These are phyloP conservation scores for Eucalyptus grandis DNA, from an alignment of 345 rosid species.

Conservation along the genomic window DNA sequence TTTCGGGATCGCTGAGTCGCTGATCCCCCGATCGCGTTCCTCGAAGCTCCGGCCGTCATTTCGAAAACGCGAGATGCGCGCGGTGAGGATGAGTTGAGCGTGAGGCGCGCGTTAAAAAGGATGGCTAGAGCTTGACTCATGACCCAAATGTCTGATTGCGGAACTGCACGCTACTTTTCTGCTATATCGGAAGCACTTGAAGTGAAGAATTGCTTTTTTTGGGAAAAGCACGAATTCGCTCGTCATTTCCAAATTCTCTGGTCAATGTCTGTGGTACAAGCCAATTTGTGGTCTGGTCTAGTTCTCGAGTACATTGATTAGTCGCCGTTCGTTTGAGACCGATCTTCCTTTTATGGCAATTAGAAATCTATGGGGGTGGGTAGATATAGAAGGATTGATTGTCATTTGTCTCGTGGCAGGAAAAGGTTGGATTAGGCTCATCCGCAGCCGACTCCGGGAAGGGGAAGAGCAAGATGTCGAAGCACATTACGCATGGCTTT, in stretches of 20 bases:
- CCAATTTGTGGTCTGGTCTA: background rate
- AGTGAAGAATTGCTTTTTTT: background rate
- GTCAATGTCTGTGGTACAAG: background rate
- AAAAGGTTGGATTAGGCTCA: slow-evolving; percentile 62
- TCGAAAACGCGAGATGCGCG: background rate
- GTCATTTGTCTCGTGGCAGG: slow-evolving; percentile 14
- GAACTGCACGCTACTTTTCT: background rate
- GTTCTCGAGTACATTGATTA: background rate
- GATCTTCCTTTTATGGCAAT: background rate
- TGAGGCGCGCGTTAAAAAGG: background rate
- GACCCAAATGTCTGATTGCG: background rate
- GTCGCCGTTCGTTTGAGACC: background rate
- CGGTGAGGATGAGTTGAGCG: background rate
- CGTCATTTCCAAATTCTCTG: background rate
- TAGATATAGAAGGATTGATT: background rate
- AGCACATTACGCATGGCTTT: slow-evolving; percentile 69
- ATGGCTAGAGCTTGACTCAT: background rate
- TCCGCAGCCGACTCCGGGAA: slow-evolving; percentile 62
- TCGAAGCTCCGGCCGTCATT: background rate
- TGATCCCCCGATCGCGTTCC: background rate
- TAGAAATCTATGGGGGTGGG: background rate
- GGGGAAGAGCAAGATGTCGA: slow-evolving; percentile 84
- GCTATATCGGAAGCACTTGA: background rate
- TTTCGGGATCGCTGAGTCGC: background rate
- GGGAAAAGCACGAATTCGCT: background rate